A percentile compares a stretch with the other conserved stretches of the same genome.
These are phyloP conservation scores for Neurospora hispaniola DNA, from an alignment of 495 filamentous ascomycete genomes.

Conservation along the genomic window DNA sequence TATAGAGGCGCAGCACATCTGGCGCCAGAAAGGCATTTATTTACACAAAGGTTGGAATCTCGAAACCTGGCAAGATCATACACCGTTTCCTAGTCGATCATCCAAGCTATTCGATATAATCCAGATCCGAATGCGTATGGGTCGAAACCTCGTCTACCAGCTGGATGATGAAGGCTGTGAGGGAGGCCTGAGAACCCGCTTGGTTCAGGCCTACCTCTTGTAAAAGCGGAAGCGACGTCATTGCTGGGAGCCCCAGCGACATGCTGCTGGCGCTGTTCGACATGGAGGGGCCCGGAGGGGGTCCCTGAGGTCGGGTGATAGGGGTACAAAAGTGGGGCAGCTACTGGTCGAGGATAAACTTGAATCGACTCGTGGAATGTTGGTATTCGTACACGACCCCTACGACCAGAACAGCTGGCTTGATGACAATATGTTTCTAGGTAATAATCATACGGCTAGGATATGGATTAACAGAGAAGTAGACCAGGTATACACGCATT, in stretches of 20 bases:
- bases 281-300: neutral
- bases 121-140: neutral
- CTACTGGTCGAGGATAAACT: neutral
- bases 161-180: neutral
- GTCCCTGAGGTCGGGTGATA: neutral
- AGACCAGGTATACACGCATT: neutral
- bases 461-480: neutral
- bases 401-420: neutral
- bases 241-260: neutral
- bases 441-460: neutral
- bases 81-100: neutral
- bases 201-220: neutral
- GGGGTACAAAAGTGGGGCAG: neutral
- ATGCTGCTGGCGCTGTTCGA: neutral
- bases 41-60: neutral
- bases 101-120: neutral
- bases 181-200: neutral
- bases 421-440: neutral
- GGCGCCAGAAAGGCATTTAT: neutral
- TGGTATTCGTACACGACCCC: neutral
- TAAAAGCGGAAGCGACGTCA: neutral
- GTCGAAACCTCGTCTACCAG: neutral
- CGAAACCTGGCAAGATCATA: neutral
- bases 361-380: neutral
- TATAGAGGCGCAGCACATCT: neutral